Conservation (phyloP, 176 grass and related monocot genomes). For the Cenchrus americanus region DNA sequence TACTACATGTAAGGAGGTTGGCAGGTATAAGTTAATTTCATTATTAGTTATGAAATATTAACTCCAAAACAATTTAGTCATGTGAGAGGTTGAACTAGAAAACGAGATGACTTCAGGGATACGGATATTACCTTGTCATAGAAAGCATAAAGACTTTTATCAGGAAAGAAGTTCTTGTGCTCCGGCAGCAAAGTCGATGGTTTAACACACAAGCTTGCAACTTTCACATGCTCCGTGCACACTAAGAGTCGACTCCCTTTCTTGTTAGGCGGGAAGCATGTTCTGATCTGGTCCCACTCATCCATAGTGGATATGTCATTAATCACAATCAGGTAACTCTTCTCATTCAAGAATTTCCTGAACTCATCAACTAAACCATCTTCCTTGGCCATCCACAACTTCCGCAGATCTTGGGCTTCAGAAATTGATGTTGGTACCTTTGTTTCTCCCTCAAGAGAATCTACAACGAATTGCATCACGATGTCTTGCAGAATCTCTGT, state of each 20-base stretch:
- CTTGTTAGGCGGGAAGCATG: neutral
- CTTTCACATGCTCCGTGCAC: neutral
- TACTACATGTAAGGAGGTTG: neutral
- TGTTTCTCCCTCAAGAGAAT: neutral
- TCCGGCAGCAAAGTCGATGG: neutral
- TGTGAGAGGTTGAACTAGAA: neutral
- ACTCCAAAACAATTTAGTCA: neutral
- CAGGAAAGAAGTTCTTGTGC: neutral
- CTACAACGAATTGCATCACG: neutral
- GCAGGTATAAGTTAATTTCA: neutral
- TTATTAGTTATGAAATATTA: neutral
- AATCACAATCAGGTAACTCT: conserved; percentile 36
- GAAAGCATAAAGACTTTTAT: neutral
- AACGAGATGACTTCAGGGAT: neutral
- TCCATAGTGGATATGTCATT: conserved; percentile 1
- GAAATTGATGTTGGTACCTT: neutral
- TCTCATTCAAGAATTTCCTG: neutral
- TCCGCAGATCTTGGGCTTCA: neutral
- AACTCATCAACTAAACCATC: neutral
- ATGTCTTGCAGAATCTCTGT: neutral
- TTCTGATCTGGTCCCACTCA: conserved; percentile 28
- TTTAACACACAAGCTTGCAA: conserved; percentile 5
- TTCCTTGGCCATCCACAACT: neutral
- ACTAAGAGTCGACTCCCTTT: conserved; percentile 33
- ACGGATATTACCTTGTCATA: neutral